Conservation (phyloP, 176 grass and related monocot genomes). For the Dactylis glomerata region DNA sequence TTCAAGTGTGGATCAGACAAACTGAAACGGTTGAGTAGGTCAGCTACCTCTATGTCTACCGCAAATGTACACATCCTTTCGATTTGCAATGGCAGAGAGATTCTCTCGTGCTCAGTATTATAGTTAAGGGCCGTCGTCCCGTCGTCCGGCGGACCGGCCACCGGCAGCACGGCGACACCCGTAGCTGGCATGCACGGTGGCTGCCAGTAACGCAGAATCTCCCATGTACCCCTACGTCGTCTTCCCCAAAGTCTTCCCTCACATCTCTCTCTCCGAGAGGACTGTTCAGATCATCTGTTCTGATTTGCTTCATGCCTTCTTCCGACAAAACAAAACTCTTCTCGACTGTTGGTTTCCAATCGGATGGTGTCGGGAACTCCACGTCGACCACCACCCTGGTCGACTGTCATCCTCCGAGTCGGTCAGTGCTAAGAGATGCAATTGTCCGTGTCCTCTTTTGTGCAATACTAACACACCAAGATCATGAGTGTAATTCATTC, state of each 20-base stretch:
- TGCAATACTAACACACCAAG: too few species aligned
- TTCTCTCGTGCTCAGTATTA: conserved; percentile 20
- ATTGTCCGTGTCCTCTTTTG: too few species aligned
- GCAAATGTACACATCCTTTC: neutral
- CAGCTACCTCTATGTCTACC: neutral
- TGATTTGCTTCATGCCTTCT: neutral
- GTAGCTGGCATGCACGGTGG: conserved; percentile 44
- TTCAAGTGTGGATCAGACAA: conserved; percentile 27
- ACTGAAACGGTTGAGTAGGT: neutral
- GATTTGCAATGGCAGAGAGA: neutral
- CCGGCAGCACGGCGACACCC: conserved; percentile 41
- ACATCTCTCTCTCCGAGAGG: neutral
- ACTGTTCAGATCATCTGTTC: neutral
- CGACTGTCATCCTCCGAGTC: too few species aligned
- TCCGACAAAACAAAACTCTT: neutral
- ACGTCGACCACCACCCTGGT: too few species aligned
- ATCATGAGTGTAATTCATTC: too few species aligned
- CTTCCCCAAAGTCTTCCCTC: conserved; percentile 13
- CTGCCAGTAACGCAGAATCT: conserved; percentile 3
- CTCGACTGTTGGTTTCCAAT: neutral
- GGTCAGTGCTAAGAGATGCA: too few species aligned
- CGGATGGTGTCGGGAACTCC: neutral
- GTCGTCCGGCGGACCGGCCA: conserved; percentile 1
- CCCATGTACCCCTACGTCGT: neutral
- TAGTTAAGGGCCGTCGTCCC: neutral